Evolutionary conservation across 2,329 filamentous ascomycete species (phyloP).

Genomic region (Ceratocystis colombiana): DNA sequence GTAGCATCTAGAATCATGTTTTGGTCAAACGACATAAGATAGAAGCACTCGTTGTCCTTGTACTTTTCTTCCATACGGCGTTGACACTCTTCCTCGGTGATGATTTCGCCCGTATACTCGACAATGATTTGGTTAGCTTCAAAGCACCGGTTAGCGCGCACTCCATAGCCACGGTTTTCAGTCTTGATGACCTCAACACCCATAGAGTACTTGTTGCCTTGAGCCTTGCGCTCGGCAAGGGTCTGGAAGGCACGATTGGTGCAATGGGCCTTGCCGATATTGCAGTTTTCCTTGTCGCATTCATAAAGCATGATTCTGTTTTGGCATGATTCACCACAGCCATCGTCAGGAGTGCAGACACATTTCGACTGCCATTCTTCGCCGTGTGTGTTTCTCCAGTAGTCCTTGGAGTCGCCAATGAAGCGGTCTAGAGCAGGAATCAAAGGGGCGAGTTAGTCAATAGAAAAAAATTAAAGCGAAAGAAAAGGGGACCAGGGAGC

Average conservation of each 20-base stretch:
- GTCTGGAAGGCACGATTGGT: slow-evolving; percentile 81
- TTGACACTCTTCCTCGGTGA: slow-evolving; percentile 88
- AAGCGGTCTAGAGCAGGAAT: slow-evolving; percentile 60
- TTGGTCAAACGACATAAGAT: slow-evolving; percentile 96
- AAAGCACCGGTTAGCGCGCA: slow-evolving; percentile 82
- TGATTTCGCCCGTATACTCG: slow-evolving; percentile 96
- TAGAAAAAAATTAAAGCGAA: not conserved
- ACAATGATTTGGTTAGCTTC: slow-evolving; percentile 89
- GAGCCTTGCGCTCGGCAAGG: slow-evolving; percentile 62
- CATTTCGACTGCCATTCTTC: slow-evolving; percentile 62
- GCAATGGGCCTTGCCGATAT: slow-evolving; percentile 61
- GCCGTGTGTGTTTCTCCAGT: slow-evolving; percentile 71
- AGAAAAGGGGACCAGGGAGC: not conserved
- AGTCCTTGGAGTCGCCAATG: slow-evolving; percentile 66
- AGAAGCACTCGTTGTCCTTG: slow-evolving; percentile 95
- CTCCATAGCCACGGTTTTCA: slow-evolving; percentile 74
- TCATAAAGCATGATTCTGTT: slow-evolving; percentile 97
- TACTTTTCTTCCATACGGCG: slow-evolving; percentile 87
- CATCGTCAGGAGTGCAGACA: slow-evolving; percentile 64
- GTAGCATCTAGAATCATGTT: slow-evolving; percentile 98
- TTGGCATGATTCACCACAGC: slow-evolving; percentile 82
- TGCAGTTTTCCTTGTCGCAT: slow-evolving; percentile 85
- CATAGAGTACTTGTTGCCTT: slow-evolving; percentile 76
- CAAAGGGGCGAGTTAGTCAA: slow-evolving; percentile 28
- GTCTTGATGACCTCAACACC: slow-evolving; percentile 96